Evolutionary conservation across 768 basidiomycete species (phyloP), one percentile per base, ranked within the genome.

Genomic region (Mycena galericulata): DNA sequence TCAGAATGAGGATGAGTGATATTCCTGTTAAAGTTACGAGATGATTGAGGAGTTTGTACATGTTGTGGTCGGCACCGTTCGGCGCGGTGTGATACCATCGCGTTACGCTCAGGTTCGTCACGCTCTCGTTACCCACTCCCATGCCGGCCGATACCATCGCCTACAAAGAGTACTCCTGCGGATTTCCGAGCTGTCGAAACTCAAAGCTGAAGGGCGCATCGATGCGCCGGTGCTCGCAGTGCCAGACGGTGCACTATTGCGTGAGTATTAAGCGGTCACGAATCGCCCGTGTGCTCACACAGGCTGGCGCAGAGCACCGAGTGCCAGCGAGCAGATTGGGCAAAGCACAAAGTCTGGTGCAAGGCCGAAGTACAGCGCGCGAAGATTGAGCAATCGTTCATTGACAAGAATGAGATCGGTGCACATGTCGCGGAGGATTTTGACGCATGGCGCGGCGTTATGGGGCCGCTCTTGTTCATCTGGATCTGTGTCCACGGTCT

Each of bases 251-350:
- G 17, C 26, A 34, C 18, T 60, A 60, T 18, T 60, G 59, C 24
- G 58, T 59, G 47, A 5, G 58, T 46, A 27, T 12, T 9, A n/a
- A 17, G 30, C 20, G 36, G n/a, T 4, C 9, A 22, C 53, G 10
- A n/a, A n/a, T 12, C 32, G 11, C 32, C 32, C 34, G 53, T 8
- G 1, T 12, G 29, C 15, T 15, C 3, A 24, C 47, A 24, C 22
- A n/a, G 47, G 47, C n/a, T 18, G 27, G 9, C 27, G 36, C 53
- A 55, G 53, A 36, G 53, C n/a, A n/a, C 34, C 2, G 53, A 55
- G 32, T 60, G 59, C 46, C 59, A 60, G 34, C 30, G 24, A 27
- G 30, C 46, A 1, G 59, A 60, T 34, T 60, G 59, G 59, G 2
- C 32, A 1, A 45, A 26, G 8, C 46, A 60, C 24, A 60, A 60